These are phyloP conservation scores for Pseudogymnoascus sp. DNA, from an alignment of 2,329 filamentous ascomycete genomes.

Conservation along the genomic window DNA sequence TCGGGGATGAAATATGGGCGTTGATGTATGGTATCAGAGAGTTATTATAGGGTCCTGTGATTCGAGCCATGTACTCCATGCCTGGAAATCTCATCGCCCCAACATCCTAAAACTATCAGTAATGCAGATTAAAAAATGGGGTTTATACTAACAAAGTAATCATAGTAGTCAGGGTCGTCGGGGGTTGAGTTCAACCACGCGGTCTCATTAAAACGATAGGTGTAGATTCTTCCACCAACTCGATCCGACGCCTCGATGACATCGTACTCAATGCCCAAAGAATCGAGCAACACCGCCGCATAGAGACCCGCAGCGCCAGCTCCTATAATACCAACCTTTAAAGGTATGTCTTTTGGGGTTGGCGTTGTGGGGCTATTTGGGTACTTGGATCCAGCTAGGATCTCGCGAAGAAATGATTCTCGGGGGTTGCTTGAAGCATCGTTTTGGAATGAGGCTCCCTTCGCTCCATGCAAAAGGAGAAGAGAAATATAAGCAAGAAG, in stretches of 20 bases:
- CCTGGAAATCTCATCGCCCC: conserved; percentile 34
- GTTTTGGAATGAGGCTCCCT: not conserved
- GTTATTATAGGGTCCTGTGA: conserved; percentile 14
- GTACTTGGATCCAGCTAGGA: not conserved
- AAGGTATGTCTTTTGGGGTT: not conserved
- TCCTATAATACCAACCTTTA: conserved; percentile 29
- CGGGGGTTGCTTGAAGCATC: not conserved
- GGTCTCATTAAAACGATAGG: conserved; percentile 26
- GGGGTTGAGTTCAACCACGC: not conserved
- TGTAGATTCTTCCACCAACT: conserved; percentile 30
- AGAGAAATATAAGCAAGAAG: not conserved
- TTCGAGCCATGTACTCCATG: conserved; percentile 25
- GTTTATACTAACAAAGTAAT: conserved; percentile 15
- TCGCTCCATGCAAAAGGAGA: not conserved
- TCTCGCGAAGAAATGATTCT: not conserved
- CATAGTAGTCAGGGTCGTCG: conserved; percentile 31
- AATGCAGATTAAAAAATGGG: not conserved
- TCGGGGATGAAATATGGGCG: not conserved
- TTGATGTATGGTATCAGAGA: conserved; percentile 10
- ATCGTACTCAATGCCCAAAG: conserved; percentile 24
- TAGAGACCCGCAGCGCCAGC: conserved; percentile 31
- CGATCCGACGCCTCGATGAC: conserved; percentile 29
- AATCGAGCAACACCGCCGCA: conserved; percentile 28
- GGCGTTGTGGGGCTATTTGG: not conserved
- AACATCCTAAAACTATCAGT: conserved; percentile 16